Base-by-base conservation (phyloP, 2,329 filamentous ascomycete species). In the Pseudofabraea citricarpa region DNA sequence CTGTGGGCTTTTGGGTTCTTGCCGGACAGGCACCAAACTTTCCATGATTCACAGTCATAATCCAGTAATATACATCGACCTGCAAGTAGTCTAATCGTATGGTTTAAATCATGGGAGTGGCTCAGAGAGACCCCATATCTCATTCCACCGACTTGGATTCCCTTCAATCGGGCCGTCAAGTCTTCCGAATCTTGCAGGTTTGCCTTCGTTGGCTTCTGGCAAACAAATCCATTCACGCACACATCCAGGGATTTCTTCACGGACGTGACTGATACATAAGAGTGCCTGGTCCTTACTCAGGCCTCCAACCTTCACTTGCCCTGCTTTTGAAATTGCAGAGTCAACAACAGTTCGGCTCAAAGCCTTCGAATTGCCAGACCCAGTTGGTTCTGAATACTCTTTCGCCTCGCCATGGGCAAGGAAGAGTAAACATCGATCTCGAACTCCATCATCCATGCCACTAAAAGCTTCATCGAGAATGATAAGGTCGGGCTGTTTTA, bases 211-310 rank as follows among this genome's bases (percentile, higher is more conserved):
- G 3, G 83, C 74, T 64, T 90, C 85, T 1, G 91, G 90, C 22
- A 96, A 69, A 61, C 87, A 90, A 40, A 97, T 72, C 85, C 87
- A 97, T 60, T 94, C 81, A 36, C 88, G 70, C 19, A 96, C 77
- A 52, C 83, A 84, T 39, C 84, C 82, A 0, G 93, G 93, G 8
- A 97, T 86, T 64, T 98, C 93, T 56, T 95, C 90, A 49, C 82
- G 83, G 48, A 91, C 75, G 66, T 98, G 93, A 48, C 89, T 93
- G 47, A 97, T 91, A 51, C 90, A 89, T n/a, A 97, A 76, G 42
- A 98, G 67, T 1, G 90, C 90, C 65, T 97, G 91, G 18, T 79
- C 64, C 1, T 80, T 70, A 2, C 74, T 73, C 44, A 96, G 64
- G 0, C 89, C 89, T 1, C 57, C 59, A 4, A 91, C 66, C 18